These are phyloP conservation scores for Protomyces gravidus DNA, from an alignment of 1,139 yeast genomes.

Conservation along the genomic window DNA sequence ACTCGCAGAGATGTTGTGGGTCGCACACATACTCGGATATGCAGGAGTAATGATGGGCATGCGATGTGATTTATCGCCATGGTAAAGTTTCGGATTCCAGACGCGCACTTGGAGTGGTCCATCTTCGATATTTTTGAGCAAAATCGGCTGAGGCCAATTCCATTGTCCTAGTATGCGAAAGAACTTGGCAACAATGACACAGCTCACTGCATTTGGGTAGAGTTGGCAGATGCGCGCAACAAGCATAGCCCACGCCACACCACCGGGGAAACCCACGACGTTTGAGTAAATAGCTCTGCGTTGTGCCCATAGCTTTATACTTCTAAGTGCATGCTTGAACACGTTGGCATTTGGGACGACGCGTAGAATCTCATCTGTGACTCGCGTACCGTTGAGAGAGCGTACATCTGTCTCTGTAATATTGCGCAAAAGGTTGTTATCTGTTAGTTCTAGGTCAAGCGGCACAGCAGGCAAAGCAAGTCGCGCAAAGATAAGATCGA, in stretches of 20 bases:
- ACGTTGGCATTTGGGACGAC: slow-evolving; percentile 91
- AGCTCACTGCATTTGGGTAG: slow-evolving; percentile 93
- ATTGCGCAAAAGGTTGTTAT: slow-evolving; percentile 76
- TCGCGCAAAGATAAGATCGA: slow-evolving; percentile 81
- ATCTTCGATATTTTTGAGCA: slow-evolving; percentile 86
- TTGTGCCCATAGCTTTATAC: slow-evolving; percentile 95
- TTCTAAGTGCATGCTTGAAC: slow-evolving; percentile 85
- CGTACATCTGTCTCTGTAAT: slow-evolving; percentile 86
- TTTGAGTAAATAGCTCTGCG: slow-evolving; percentile 90
- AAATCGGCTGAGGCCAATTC: slow-evolving; percentile 99
- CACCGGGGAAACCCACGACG: slow-evolving; percentile 97
- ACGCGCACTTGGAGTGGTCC: slow-evolving; percentile 94
- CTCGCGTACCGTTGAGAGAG: slow-evolving; percentile 91
- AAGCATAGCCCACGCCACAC: slow-evolving; percentile 99
- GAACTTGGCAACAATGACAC: slow-evolving; percentile 81
- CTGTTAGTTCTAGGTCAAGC: slow-evolving; percentile 63
- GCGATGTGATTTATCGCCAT: slow-evolving; percentile 78
- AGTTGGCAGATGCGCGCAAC: slow-evolving; percentile 95
- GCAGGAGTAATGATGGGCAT: slow-evolving; percentile 99
- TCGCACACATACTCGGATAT: slow-evolving; percentile 98
- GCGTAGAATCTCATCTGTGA: slow-evolving; percentile 84
- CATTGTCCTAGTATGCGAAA: slow-evolving; percentile 81
- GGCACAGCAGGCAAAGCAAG: slow-evolving; percentile 82
- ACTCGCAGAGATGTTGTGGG: slow-evolving; percentile 86
- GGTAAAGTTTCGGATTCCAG: slow-evolving; percentile 91